Evolutionary conservation across 805 yeast species (phyloP).

Genomic region (Pichia heedii): DNA sequence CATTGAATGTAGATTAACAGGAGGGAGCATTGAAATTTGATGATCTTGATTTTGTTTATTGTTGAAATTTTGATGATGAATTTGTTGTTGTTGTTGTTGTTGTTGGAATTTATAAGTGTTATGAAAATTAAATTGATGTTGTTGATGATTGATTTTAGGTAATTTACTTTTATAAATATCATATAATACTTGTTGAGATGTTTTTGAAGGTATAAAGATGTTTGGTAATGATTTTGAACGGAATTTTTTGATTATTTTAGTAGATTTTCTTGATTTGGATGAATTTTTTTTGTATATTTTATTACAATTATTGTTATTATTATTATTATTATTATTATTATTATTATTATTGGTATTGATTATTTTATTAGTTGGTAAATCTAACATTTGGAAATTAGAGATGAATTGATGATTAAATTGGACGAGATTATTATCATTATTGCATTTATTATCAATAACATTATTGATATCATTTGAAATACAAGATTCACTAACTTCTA

Average conservation of each 20-base stretch:
- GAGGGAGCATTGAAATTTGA: constrained; percentile 43
- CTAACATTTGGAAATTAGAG: constrained; percentile 1
- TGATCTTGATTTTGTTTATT: constrained; percentile 11
- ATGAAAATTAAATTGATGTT: not conserved
- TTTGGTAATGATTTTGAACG: constrained; percentile 30
- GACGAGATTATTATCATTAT: not conserved
- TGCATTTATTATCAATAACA: not conserved
- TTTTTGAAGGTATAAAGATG: constrained; percentile 22
- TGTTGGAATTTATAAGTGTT: constrained; percentile 1
- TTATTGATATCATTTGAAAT: constrained; percentile 1
- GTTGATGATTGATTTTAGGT: not conserved
- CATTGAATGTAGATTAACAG: constrained; percentile 71
- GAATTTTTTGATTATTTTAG: constrained; percentile 18
- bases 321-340: not conserved
- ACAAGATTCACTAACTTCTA: too few relatives aligned
- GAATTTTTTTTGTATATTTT: not conserved
- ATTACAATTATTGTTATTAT: not conserved
- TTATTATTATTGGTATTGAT: not conserved
- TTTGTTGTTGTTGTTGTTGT: constrained; percentile 2
- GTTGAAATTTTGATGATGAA: not conserved
- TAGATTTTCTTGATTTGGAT: not conserved
- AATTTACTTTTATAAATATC: constrained; percentile 1
- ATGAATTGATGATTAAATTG: not conserved
- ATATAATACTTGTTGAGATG: not conserved
- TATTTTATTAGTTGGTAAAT: constrained; percentile 1